Conservation (phyloP, 805 yeast genomes). For the Wickerhamomyces bisporus region DNA sequence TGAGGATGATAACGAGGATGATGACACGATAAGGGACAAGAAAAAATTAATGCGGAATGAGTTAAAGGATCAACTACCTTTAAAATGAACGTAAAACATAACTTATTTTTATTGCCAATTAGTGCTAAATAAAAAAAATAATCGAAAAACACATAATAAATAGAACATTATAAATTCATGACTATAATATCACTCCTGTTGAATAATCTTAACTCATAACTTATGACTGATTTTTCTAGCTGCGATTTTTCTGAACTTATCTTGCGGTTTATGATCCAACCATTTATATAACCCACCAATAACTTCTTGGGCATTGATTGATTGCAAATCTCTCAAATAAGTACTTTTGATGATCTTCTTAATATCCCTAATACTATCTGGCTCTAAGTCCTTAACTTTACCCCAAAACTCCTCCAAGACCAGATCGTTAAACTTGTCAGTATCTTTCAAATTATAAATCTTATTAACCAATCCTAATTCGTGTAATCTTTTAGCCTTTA, state of each 20-base stretch:
- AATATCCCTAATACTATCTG: conserved; percentile 39
- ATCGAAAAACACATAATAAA: too few relatives aligned
- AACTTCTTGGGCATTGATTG: conserved; percentile 61
- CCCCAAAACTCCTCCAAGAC: conserved; percentile 36
- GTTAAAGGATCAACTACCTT: too few relatives aligned
- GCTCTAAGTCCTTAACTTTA: conserved; percentile 31
- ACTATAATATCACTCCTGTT: too few relatives aligned
- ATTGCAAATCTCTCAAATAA: conserved; percentile 30
- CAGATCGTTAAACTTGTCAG: conserved; percentile 42
- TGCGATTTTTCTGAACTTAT: conserved; percentile 53
- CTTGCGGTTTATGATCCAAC: conserved; percentile 69
- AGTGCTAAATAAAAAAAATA: too few relatives aligned
- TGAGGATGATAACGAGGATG: conserved; percentile 27
- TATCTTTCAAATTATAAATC: conserved; percentile 38
- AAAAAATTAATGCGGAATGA: too few relatives aligned
- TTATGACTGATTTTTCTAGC: conserved; percentile 57
- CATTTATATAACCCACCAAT: conserved; percentile 65
- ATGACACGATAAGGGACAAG: conserved; percentile 23
- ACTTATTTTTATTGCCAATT: neutral
- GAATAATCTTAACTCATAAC: too few relatives aligned
- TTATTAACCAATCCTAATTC: conserved; percentile 59
- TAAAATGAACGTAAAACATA: too few relatives aligned
- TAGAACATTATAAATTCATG: too few relatives aligned
- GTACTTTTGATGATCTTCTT: conserved; percentile 33
- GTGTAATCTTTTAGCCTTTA: conserved; percentile 51